phyloP scores from a whole-genome alignment of 768 basidiomycete genomes.

The Trametes elegans region DNA sequence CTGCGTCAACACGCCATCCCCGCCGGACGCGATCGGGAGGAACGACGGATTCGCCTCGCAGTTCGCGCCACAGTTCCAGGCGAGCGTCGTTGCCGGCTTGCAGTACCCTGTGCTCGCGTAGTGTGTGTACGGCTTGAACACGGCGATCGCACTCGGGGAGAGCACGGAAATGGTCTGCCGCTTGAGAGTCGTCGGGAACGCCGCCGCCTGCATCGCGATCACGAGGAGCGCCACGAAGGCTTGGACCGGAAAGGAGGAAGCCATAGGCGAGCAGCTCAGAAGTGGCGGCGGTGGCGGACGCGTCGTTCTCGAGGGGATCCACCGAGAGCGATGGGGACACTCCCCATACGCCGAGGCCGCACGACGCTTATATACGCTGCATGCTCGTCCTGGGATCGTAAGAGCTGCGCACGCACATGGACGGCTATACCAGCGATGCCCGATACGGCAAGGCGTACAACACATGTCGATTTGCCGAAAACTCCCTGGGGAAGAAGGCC shows the following conservation, averaged over 20 bases:
- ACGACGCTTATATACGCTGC: not conserved
- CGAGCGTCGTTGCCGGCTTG: slow-evolving; percentile 22
- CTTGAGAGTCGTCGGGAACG: not conserved
- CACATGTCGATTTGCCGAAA: not conserved
- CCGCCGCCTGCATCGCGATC: not conserved
- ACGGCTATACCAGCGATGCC: not conserved
- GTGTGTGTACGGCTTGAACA: slow-evolving; percentile 31
- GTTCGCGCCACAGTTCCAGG: slow-evolving; percentile 35
- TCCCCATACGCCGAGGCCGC: too few relatives aligned
- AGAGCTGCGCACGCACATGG: not conserved
- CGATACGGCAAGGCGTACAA: not conserved
- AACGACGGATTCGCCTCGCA: slow-evolving; percentile 49
- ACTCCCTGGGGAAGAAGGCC: not conserved
- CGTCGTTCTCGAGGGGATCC: not conserved
- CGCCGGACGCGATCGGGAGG: slow-evolving; percentile 46
- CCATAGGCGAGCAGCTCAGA: not conserved
- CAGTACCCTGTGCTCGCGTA: slow-evolving; percentile 35
- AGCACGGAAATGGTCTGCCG: slow-evolving; percentile 26
- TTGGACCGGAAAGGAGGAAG: not conserved
- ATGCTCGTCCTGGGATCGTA: not conserved
- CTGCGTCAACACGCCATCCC: slow-evolving; percentile 40
- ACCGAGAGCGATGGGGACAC: not conserved
- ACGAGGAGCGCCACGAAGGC: slow-evolving; percentile 4
- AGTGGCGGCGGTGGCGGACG: too few relatives aligned
- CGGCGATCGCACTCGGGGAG: slow-evolving; percentile 24